Evolutionary conservation across 2,329 filamentous ascomycete species (phyloP).

Genomic region (Anthostomella pinea): DNA sequence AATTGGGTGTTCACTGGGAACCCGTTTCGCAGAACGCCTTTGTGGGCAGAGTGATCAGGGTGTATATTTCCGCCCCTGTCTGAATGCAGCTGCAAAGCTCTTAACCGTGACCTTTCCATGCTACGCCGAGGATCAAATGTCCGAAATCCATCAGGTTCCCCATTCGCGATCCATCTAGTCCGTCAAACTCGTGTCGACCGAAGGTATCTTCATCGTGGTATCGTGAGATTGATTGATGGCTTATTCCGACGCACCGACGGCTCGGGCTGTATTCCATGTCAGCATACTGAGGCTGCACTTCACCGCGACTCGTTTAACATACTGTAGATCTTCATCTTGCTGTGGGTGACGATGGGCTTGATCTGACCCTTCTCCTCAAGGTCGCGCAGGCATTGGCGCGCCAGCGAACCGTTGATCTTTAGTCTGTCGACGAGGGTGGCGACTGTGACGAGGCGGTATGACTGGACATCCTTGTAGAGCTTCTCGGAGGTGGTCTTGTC

Average conservation of each 20-base stretch:
- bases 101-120: conserved; percentile 33
- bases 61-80: conserved; percentile 31
- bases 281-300: conserved; percentile 10
- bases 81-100: conserved; percentile 31
- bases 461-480: conserved; percentile 99
- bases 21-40: no score
- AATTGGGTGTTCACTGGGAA: no score
- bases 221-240: conserved; percentile 31
- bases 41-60: conserved; percentile 26
- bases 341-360: conserved; percentile 95
- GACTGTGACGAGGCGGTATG: conserved; percentile 98
- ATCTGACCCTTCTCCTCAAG: conserved; percentile 98
- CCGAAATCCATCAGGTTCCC: conserved; percentile 31
- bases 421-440: conserved; percentile 98
- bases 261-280: conserved; percentile 28
- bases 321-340: conserved; percentile 98
- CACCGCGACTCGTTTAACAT: conserved; percentile 32
- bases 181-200: conserved; percentile 26
- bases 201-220: conserved; percentile 31
- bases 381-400: conserved; percentile 83
- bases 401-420: conserved; percentile 99
- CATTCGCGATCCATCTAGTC: conserved; percentile 28
- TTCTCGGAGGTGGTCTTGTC: conserved; percentile 97
- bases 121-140: conserved; percentile 36
- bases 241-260: conserved; percentile 34